These are phyloP conservation scores for Cadophora sp. DNA, from an alignment of 2,329 filamentous ascomycete species.

Conservation along the genomic window DNA sequence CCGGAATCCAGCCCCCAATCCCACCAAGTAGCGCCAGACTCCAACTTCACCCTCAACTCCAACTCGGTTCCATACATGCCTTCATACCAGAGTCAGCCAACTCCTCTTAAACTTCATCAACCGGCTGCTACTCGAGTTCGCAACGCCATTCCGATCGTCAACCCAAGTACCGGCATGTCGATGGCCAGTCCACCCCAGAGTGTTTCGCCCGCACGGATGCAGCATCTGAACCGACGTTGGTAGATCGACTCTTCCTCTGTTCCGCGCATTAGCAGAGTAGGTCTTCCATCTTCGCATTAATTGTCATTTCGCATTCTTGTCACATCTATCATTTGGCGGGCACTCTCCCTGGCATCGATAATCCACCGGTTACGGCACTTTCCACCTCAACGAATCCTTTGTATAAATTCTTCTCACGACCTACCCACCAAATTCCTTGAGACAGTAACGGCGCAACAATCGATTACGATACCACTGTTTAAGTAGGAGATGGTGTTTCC, in stretches of 20 bases:
- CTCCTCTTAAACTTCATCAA: slow-evolving; percentile 84
- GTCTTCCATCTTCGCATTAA: slow-evolving; percentile 40
- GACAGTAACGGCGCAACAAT: slow-evolving; percentile 41
- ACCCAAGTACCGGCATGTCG: slow-evolving; percentile 87
- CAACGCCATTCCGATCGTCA: slow-evolving; percentile 97
- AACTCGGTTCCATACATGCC: slow-evolving; percentile 71
- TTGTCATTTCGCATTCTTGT: slow-evolving; percentile 43
- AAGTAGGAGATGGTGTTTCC: slow-evolving; percentile 42
- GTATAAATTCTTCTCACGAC: slow-evolving; percentile 43
- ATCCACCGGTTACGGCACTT: slow-evolving; percentile 40
- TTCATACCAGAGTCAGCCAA: slow-evolving; percentile 70
- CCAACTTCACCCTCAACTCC: slow-evolving; percentile 77
- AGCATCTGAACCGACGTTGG: slow-evolving; percentile 47
- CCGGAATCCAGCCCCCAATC: slow-evolving; percentile 90
- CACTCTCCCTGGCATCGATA: slow-evolving; percentile 43
- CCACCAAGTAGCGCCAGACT: slow-evolving; percentile 75
- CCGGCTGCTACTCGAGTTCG: slow-evolving; percentile 86
- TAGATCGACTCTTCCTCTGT: slow-evolving; percentile 34
- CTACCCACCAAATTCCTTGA: slow-evolving; percentile 43
- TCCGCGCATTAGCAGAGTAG: slow-evolving; percentile 33
- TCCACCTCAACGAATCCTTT: slow-evolving; percentile 45
- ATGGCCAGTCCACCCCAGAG: slow-evolving; percentile 83
- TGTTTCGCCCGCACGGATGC: slow-evolving; percentile 68
- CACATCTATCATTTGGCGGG: slow-evolving; percentile 41
- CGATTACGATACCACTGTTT: slow-evolving; percentile 46